A percentile compares a stretch with the other conserved stretches of the same genome.
Evolutionary conservation across 2,329 filamentous ascomycete species (phyloP).

Genomic region (Fusarium chlamydosporum): DNA sequence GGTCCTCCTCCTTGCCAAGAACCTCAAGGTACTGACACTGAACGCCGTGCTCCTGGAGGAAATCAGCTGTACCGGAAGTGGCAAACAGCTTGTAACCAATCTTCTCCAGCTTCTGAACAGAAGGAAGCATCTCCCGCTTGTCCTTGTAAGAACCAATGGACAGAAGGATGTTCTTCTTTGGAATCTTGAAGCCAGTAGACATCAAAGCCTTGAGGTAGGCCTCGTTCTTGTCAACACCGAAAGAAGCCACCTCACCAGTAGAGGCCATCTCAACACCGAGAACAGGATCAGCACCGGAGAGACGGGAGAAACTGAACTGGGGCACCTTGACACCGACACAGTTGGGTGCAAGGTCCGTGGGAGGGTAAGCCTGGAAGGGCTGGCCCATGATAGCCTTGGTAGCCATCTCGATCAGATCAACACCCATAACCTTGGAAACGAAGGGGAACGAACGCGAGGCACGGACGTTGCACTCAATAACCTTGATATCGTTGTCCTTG

Average conservation of each 20-base stretch:
- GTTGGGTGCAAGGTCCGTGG: conserved; percentile 79
- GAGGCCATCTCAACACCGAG: conserved; percentile 99
- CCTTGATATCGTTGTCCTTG: conserved; percentile 99
- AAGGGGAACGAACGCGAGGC: conserved; percentile 98
- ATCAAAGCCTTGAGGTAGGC: conserved; percentile 97
- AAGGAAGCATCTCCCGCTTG: conserved; percentile 96
- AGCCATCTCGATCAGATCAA: conserved; percentile 98
- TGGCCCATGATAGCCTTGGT: conserved; percentile 95
- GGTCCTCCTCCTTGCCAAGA: conserved; percentile 82
- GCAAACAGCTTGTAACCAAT: conserved; percentile 97
- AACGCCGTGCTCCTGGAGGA: conserved; percentile 91
- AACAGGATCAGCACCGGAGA: conserved; percentile 95
- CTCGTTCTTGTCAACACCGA: conserved; percentile 95
- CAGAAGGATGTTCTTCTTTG: conserved; percentile 93
- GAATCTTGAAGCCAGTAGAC: conserved; percentile 95
- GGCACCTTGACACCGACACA: conserved; percentile 98
- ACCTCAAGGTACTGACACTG: conserved; percentile 95
- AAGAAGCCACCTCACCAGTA: conserved; percentile 97
- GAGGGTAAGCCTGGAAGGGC: conserved; percentile 86
- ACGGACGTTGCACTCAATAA: conserved; percentile 98
- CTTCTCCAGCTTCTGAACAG: conserved; percentile 88
- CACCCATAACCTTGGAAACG: conserved; percentile 97
- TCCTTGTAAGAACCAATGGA: conserved; percentile 98
- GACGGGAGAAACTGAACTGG: conserved; percentile 97
- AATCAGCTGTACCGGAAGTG: conserved; percentile 96